phyloP scores from a whole-genome alignment of 2,329 filamentous ascomycete species.

The Paraphoma sp. region DNA sequence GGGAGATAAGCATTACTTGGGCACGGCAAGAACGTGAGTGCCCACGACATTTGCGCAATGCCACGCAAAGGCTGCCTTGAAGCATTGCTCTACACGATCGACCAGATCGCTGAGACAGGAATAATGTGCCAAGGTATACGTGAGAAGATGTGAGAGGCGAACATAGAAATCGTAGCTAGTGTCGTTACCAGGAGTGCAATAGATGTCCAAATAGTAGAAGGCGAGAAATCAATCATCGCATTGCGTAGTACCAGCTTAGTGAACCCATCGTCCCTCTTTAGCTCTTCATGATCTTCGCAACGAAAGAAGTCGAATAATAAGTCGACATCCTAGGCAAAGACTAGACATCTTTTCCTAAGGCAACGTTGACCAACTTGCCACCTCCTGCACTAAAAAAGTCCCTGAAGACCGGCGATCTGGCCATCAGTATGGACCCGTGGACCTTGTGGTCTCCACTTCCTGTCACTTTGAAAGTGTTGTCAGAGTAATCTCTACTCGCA shows the following conservation, averaged over 20 bases:
- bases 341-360: too few relatives aligned
- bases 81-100: not conserved
- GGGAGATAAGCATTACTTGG: not conserved
- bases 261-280: not conserved
- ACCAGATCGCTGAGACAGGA: not conserved
- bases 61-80: not conserved
- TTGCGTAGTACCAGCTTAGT: not conserved
- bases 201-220: not conserved
- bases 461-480: conserved; percentile 1
- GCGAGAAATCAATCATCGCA: not conserved
- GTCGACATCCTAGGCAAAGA: not conserved
- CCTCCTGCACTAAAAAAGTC: not conserved
- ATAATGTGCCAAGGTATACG: not conserved
- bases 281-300: not conserved
- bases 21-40: not conserved
- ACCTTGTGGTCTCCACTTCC: not conserved
- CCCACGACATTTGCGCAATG: not conserved
- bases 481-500: not conserved
- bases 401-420: not conserved
- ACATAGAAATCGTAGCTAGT: not conserved
- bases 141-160: not conserved
- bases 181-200: not conserved
- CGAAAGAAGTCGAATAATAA: not conserved
- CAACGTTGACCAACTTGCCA: not conserved
- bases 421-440: not conserved